Conservation (phyloP, 305 asterid species). For the Solanum aculeatissimum region DNA sequence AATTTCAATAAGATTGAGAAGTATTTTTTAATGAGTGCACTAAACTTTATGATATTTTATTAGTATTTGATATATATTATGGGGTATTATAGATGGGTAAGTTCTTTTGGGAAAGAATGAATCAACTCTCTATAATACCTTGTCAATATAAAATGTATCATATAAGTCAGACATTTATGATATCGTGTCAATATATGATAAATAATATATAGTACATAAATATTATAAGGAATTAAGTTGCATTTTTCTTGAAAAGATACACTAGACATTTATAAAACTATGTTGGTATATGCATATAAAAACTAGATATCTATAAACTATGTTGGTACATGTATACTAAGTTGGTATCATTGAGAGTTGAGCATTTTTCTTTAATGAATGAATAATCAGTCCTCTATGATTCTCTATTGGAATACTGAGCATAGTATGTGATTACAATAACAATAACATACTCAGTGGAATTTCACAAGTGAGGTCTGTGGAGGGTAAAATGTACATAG, state of each 20-base stretch:
- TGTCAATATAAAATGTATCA: background rate
- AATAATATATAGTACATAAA: too few relatives aligned
- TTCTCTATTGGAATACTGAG: too few relatives aligned
- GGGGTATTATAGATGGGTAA: too few relatives aligned
- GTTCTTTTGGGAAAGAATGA: background rate
- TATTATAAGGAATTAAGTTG: background rate
- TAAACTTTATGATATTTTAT: background rate
- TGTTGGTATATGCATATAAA: background rate
- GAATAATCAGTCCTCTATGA: too few relatives aligned
- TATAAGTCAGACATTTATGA: background rate
- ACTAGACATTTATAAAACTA: background rate
- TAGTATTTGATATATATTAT: too few relatives aligned
- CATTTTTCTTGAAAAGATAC: background rate
- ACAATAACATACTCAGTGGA: too few relatives aligned
- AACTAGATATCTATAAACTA: background rate
- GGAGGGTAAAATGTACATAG: too few relatives aligned
- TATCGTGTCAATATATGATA: background rate
- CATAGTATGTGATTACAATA: too few relatives aligned
- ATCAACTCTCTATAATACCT: too few relatives aligned
- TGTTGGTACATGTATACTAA: background rate
- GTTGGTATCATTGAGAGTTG: background rate
- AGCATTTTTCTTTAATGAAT: too few relatives aligned
- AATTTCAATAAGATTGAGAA: background rate
- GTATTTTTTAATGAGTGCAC: background rate
- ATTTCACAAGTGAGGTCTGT: too few relatives aligned